Percentiles rank a stretch among this genome's conserved stretches.
Evolutionary conservation across 1,139 yeast genomes (phyloP).

Genomic region (Sugiyamaella grinbergsii): DNA sequence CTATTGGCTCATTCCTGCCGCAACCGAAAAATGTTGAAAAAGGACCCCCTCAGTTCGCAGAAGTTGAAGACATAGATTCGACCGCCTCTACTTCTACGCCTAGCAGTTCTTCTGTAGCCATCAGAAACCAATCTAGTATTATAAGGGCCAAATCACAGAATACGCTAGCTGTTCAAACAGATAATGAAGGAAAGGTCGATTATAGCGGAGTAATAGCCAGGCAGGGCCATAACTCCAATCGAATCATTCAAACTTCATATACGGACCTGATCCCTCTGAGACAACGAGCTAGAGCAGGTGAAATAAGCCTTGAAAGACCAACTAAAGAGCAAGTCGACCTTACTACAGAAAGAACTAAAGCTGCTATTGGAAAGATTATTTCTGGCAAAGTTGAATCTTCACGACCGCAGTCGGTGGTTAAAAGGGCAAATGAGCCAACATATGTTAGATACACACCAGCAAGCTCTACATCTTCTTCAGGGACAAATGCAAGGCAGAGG

Average conservation of each 20-base stretch:
- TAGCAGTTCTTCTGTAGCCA: constrained; percentile 1
- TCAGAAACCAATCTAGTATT: not conserved
- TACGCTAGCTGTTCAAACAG: constrained; percentile 34
- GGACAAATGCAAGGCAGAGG: constrained; percentile 43
- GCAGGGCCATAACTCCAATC: constrained; percentile 40
- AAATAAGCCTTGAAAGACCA: constrained; percentile 45
- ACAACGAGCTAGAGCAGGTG: constrained; percentile 46
- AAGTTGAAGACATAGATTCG: not conserved
- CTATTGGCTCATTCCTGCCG: constrained; percentile 18
- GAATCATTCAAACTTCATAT: constrained; percentile 46
- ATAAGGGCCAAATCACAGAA: not conserved
- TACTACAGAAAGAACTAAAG: constrained; percentile 50
- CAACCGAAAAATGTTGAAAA: constrained; percentile 17
- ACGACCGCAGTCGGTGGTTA: constrained; percentile 38
- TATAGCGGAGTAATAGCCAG: constrained; percentile 42
- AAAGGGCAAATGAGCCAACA: constrained; percentile 42
- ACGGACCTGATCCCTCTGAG: constrained; percentile 53
- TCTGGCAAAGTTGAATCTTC: constrained; percentile 42
- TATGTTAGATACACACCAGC: constrained; percentile 55
- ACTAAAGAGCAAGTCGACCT: constrained; percentile 46
- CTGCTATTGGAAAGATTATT: constrained; percentile 52
- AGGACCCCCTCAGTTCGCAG: constrained; percentile 8
- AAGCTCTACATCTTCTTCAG: constrained; percentile 41
- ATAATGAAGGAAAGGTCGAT: constrained; percentile 40
- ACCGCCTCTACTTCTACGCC: not conserved